Base-by-base conservation (phyloP, 768 basidiomycete genomes). In the Symmetrospora coprosmae region DNA sequence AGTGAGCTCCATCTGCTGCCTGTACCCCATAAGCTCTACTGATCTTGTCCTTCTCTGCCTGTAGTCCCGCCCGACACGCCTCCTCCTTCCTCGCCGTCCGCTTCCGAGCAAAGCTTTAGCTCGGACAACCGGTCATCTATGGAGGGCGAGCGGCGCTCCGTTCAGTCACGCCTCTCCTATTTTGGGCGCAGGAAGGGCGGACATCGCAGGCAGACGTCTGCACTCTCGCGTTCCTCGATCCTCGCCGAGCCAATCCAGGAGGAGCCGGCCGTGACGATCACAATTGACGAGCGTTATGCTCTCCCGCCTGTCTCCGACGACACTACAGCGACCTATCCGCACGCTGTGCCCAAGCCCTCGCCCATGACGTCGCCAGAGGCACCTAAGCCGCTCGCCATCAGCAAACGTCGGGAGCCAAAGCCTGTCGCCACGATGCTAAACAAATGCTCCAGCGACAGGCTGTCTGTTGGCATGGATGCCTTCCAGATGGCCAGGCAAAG, bases 61-160 rank as follows among this genome's bases (percentile, higher is more conserved):
- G 8, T 33, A 58, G 55, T 58, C 17, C 55, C 55, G 3, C 55
- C 55, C 33, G 55, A 58, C 27, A 58, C 55, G 4, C 55, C 55
- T 11, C 55, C 55, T 4, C 55, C 55, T 7, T 58, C 55, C 6
- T 58, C 55, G 28, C 55, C 55, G 4, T 58, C 55, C 8, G 55
- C 55, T 8, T 58, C 55, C 23, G 55, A 58, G 43, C 19, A 43
- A 43, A 58, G 55, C 43, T 58, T 45, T 46, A 25, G 39, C 25
- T 58, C 55, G 17, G 31, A 28, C 19, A 19, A 23, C 11, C 28
- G 40, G 11, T 25, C 39, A 28, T 46, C 55, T 9, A 46, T 46
- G 43, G 43, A 46, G 13, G 25, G 43, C 43, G 43, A 46, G 16
- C 14, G 43, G 11, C 25, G 13, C 25, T 17, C 25, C 21, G 9